Evolutionary conservation across 768 basidiomycete genomes (phyloP), one percentile per base, ranked within the genome.

Genomic region (Podaxis mareebaensis): DNA sequence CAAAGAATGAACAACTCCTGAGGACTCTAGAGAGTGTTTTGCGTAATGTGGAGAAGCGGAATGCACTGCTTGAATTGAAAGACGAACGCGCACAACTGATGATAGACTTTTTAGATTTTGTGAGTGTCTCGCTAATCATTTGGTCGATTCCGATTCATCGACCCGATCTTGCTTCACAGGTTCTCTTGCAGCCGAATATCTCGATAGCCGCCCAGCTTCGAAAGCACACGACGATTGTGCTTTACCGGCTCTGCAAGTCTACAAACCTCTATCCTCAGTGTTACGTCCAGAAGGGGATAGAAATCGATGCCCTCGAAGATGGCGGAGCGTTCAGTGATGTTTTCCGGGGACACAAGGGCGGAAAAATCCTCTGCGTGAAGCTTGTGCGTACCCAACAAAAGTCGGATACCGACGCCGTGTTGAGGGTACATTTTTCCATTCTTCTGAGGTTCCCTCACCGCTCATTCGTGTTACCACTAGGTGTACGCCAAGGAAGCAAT

Each of bases 61-160:
- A 42, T 12, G 46, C 46, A 3, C n/a, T 48, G n/a, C 46, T 8
- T n/a, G 46, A 48, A n/a, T 48, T 48, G n/a, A 48, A 20, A 48
- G 46, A 17, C 8, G 46, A 48, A 12, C 46, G n/a, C 3, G 46
- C 46, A 12, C 46, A 48, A 48, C 20, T 20, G n/a, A 17, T 48
- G 20, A 48, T 48, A 48, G 46, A 48, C n/a, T 48, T n/a, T 48
- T 48, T 48, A 10, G 8, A 48, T 48, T 48, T 22, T 8, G 46
- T 48, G n/a, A 20, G 46, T n/a, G n/a, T 22, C 46, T 42, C 13
- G 98, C 72, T 30, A 6, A 85, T 96, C 76, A 85, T 97, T 66
- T 73, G 97, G 65, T 88, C 96, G 64, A 84, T 30, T 6, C 94
- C 1, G 89, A 8, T 17, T 48, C n/a, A 10, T 8, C 46, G 13